Evolutionary conservation across 768 basidiomycete genomes (phyloP).

Genomic region (Multifurca ochricompacta): DNA sequence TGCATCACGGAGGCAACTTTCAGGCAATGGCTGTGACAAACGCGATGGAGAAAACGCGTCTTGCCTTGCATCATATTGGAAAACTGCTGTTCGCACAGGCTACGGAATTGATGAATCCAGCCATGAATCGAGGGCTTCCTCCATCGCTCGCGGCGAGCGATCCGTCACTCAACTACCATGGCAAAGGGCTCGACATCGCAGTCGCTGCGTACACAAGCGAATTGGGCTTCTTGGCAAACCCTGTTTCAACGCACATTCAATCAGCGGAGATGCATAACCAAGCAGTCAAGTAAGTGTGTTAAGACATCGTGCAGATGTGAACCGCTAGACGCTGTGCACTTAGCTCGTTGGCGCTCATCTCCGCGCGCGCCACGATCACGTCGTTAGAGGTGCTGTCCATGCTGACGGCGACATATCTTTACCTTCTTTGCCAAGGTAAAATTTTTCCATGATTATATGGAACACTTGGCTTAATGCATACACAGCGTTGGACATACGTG

Average conservation of each 20-base stretch:
- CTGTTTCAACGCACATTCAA: conserved; percentile 78
- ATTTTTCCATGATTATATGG: background rate
- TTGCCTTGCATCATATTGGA: conserved; percentile 44
- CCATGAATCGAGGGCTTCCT: conserved; percentile 77
- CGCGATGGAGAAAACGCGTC: conserved; percentile 83
- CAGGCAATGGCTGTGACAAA: conserved; percentile 83
- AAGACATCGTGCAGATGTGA: background rate
- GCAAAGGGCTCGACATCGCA: conserved; percentile 80
- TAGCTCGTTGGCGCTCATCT: conserved; percentile 79
- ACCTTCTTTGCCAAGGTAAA: conserved; percentile 58
- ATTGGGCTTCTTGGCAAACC: conserved; percentile 83
- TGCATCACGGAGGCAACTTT: conserved; percentile 89
- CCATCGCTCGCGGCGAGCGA: conserved; percentile 74
- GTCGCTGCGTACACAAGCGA: conserved; percentile 77
- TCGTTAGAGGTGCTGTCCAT: conserved; percentile 73
- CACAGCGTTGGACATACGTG: conserved; percentile 66
- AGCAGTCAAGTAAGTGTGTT: conserved; percentile 65
- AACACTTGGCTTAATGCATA: background rate
- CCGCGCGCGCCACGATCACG: conserved; percentile 69
- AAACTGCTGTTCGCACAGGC: conserved; percentile 44
- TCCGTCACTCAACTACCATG: conserved; percentile 73
- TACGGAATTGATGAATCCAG: conserved; percentile 72
- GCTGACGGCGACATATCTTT: conserved; percentile 67
- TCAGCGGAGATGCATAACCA: conserved; percentile 92
- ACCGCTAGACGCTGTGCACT: conserved; percentile 13